Conservation (phyloP, 2,329 filamentous ascomycete species). For the Eutypella sp. region DNA sequence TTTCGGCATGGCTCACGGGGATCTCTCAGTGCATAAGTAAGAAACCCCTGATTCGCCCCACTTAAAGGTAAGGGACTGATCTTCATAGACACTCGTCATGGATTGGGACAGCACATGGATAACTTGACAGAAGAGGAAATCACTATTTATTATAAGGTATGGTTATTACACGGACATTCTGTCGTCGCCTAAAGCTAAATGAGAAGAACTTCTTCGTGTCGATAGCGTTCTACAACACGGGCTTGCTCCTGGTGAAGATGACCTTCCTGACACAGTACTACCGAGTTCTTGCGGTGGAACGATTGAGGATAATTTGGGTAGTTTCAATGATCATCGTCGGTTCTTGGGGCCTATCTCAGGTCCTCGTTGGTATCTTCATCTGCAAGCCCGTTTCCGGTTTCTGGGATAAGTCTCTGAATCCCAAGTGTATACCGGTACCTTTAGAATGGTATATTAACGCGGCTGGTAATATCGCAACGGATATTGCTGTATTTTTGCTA, state of each 20-base stretch:
- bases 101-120: slow-evolving; percentile 19
- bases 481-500: slow-evolving; percentile 31
- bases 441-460: slow-evolving; percentile 20
- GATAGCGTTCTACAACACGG: slow-evolving; percentile 32
- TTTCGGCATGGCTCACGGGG: slow-evolving; percentile 16
- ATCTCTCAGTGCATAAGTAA: slow-evolving; percentile 19
- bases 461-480: slow-evolving; percentile 32
- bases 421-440: neutral
- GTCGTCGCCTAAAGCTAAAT: neutral
- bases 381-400: slow-evolving; percentile 31
- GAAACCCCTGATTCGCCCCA: neutral
- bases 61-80: neutral
- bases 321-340: slow-evolving; percentile 26
- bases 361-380: slow-evolving; percentile 30
- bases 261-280: slow-evolving; percentile 35
- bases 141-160: slow-evolving; percentile 16
- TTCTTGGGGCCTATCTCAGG: slow-evolving; percentile 31
- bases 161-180: too few species aligned
- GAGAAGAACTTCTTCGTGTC: slow-evolving; percentile 33
- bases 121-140: slow-evolving; percentile 10
- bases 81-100: slow-evolving; percentile 16
- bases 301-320: slow-evolving; percentile 27
- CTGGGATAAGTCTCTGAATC: slow-evolving; percentile 21
- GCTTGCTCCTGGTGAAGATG: slow-evolving; percentile 31
- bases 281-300: slow-evolving; percentile 28